Base-by-base conservation (phyloP, 495 filamentous ascomycete genomes). In the Cairneyella variabilis region DNA sequence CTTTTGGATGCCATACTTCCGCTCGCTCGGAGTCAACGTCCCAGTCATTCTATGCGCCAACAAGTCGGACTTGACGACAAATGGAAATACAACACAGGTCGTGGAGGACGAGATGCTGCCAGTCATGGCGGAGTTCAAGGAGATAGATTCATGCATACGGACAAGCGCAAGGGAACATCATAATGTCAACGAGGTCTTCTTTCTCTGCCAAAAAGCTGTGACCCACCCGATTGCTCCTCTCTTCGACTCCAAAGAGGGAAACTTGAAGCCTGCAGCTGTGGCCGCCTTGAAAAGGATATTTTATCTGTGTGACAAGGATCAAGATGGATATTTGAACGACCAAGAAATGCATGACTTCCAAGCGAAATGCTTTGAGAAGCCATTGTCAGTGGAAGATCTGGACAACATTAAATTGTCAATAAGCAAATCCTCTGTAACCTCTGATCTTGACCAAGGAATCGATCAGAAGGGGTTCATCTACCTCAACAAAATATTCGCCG, bases 1-100 rank as follows among this genome's bases (percentile, higher is more conserved):
- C 16, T 98, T 97, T 67, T 98, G 93, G 93, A 85, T 96, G 73
- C 93, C 93, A 22, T 89, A 96, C 69, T 97, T 98, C 69, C 86
- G 93, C 40, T 95, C 90, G 8, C 79, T 98, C 39, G 95, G 95
- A 8, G 93, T 98, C 57, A 98, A 98, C 66, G 91, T 98, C n/a
- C 90, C 93, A 0, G 93, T 98, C 3, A 89, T 97, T 37, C 75
- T 98, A 53, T 97, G 95, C 70, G 91, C 93, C 61, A 97, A 96
- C 75, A 98, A 98, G 69, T 86, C 90, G 17, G 93, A 98, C 62
- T 77, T 96, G 30, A 79, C 80, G 7, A 76, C 76, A 20, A 80
- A 80, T 61, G 83, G 83, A 38, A 84, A 73, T 47, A 89, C 87
- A 45, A 73, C 86, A 0, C 86, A 95, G 65, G 86, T 96, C 11